Percentiles rank a stretch among this genome's conserved stretches.
Evolutionary conservation across 306 rosid species (phyloP).

Genomic region (Vicia villosa): DNA sequence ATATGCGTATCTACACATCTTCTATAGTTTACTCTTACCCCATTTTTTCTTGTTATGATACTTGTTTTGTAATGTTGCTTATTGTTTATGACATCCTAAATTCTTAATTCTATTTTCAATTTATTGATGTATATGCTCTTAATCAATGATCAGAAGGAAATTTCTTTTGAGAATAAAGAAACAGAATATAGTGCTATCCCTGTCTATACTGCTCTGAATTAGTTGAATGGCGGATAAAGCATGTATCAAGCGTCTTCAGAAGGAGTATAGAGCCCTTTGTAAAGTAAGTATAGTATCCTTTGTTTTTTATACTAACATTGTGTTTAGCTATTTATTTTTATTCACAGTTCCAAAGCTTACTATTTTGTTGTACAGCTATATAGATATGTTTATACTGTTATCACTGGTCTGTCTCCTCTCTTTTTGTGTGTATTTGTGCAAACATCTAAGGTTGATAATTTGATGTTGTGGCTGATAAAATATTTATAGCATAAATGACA

Average conservation of each 20-base stretch:
- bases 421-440: not conserved
- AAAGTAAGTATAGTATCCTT: constrained; percentile 70
- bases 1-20: not conserved
- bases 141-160: constrained; percentile 44
- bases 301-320: constrained; percentile 3
- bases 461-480: constrained; percentile 19
- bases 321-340: constrained; percentile 24
- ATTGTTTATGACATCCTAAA: constrained; percentile 3
- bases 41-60: not conserved
- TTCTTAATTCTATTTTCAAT: constrained; percentile 15
- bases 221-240: constrained; percentile 87
- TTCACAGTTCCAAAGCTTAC: constrained; percentile 5
- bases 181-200: constrained; percentile 23
- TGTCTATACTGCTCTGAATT: constrained; percentile 33
- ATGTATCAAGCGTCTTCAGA: constrained; percentile 93
- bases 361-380: constrained; percentile 21
- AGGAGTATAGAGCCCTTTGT: constrained; percentile 98
- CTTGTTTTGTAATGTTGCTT: constrained; percentile 13
- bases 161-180: constrained; percentile 29
- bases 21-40: constrained; percentile 9
- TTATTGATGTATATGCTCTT: constrained; percentile 28
- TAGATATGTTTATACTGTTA: constrained; percentile 22
- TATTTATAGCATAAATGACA: constrained; percentile 24
- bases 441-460: constrained; percentile 18
- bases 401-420: not conserved